Percentiles rank a stretch among this genome's conserved stretches.
Evolutionary conservation across 352 stramenopile genomes (phyloP).

Genomic region (Phytophthora macrochlamydospora): DNA sequence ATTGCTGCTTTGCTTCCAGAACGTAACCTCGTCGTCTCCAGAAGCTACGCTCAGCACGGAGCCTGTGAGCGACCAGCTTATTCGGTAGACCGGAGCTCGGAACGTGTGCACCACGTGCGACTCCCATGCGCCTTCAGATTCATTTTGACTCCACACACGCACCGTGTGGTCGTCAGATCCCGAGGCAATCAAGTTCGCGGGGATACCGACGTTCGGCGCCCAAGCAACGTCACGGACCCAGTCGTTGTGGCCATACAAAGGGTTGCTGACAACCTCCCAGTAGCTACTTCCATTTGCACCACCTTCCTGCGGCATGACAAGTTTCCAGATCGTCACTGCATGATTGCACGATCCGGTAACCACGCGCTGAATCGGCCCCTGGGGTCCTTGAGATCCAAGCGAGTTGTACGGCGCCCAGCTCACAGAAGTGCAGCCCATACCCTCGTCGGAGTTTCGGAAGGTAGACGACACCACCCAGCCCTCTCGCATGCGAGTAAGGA

Average conservation of each 20-base stretch:
- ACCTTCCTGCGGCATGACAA: constrained; percentile 44
- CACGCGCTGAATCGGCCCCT: constrained; percentile 74
- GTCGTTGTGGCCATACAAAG: constrained; percentile 72
- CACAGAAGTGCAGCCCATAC: constrained; percentile 75
- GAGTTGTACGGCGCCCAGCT: constrained; percentile 90
- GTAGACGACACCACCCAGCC: constrained; percentile 83
- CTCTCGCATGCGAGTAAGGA: constrained; percentile 82
- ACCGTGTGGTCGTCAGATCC: constrained; percentile 87
- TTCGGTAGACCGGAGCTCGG: constrained; percentile 71
- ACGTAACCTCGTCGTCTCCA: constrained; percentile 76
- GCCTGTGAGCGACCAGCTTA: constrained; percentile 85
- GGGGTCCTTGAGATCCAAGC: constrained; percentile 68
- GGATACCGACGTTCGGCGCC: constrained; percentile 85
- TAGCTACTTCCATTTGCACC: constrained; percentile 21
- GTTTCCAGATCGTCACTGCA: constrained; percentile 65
- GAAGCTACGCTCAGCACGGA: constrained; percentile 66
- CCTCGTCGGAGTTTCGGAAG: constrained; percentile 77
- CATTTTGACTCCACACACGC: constrained; percentile 79
- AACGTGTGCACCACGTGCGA: constrained; percentile 74
- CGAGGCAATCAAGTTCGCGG: constrained; percentile 79
- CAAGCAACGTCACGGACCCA: constrained; percentile 87
- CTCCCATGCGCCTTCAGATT: constrained; percentile 63
- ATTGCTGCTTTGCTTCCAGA: constrained; percentile 79
- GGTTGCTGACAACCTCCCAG: constrained; percentile 45
- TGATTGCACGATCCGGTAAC: constrained; percentile 76